A percentile compares a stretch with the other conserved stretches of the same genome.
Evolutionary conservation across 306 rosid genomes (phyloP).

Genomic region (Hippophae tibetana): DNA sequence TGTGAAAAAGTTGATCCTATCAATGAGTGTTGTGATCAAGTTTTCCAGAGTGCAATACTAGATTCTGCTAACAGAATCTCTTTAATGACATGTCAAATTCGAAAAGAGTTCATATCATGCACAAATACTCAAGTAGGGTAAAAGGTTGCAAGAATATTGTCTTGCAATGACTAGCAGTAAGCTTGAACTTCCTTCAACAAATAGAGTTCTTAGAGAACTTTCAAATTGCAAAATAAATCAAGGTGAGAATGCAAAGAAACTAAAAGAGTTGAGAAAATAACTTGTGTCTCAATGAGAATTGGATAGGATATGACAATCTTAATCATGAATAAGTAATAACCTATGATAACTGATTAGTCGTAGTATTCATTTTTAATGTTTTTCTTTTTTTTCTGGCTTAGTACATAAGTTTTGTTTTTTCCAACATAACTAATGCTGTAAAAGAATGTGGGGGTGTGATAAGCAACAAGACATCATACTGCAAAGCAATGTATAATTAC

Average conservation of each 20-base stretch:
- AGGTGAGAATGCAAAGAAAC: conserved; percentile 29
- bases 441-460: conserved; percentile 37
- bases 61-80: conserved; percentile 45
- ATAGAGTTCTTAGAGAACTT: conserved; percentile 47
- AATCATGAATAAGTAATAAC: conserved; percentile 4
- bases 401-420: conserved; percentile 42
- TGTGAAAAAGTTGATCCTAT: conserved; percentile 50
- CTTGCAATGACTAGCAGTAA: conserved; percentile 51
- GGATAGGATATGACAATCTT: neutral
- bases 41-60: conserved; percentile 47
- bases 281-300: conserved; percentile 1
- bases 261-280: neutral
- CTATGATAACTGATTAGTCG: conserved; percentile 10
- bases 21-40: conserved; percentile 57
- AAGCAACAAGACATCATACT: conserved; percentile 37
- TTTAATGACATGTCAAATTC: conserved; percentile 29
- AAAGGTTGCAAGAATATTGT: conserved; percentile 47
- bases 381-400: conserved; percentile 25
- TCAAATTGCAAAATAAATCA: conserved; percentile 54
- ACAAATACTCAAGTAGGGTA: conserved; percentile 25
- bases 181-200: conserved; percentile 37
- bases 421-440: conserved; percentile 35
- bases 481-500: conserved; percentile 42
- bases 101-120: conserved; percentile 13
- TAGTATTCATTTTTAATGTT: conserved; percentile 19